Base-by-base conservation (phyloP, 345 rosid species). In the Sonneratia alba region DNA sequence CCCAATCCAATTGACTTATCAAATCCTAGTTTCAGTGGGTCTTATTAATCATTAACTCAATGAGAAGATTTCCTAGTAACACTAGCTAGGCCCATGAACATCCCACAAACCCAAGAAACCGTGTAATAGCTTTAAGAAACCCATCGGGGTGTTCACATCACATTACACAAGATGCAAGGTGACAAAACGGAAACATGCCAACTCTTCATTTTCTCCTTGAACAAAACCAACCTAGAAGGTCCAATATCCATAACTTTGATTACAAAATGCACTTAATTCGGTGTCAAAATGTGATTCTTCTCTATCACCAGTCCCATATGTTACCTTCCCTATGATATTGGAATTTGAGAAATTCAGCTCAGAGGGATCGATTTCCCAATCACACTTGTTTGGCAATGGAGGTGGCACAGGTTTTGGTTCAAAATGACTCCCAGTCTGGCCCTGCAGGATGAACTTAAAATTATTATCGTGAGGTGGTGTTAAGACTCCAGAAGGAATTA, bases 361-460 rank as follows among this genome's bases (percentile, higher is more conserved):
- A 47, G 96, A 77, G 36, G 97, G 99, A 59, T 95, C 99, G 68
- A 95, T 85, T 87, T 95, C 99, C 97, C 99, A 95, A 78, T 95
- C 99, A 85, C 97, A 91, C 82, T 95, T 95, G 79, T 95, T 95
- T 36, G 99, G 91, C 71, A 85, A 82, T 45, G 99, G 97, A 21
- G 99, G 99, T 13, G 89, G 86, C 78, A 95, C 97, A 70, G 97
- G 92, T 85, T 87, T 95, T 74, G 96, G 97, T 72, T 95, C 99
- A 83, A 92, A 90, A 74, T 95, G 99, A 79, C 99, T 95, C 73
- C 99, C 99, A 59, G 79, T 92, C 89, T 95, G 99, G 19, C 99
- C 99, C 99, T 95, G 87, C 77, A 81, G 61, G 75, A 80, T 64
- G 37, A 64, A 24, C 45, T 16, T 37, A 7, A 10, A 36, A 65